Base-by-base conservation (phyloP, 257 asterid genomes). In the Handroanthus guayacan region DNA sequence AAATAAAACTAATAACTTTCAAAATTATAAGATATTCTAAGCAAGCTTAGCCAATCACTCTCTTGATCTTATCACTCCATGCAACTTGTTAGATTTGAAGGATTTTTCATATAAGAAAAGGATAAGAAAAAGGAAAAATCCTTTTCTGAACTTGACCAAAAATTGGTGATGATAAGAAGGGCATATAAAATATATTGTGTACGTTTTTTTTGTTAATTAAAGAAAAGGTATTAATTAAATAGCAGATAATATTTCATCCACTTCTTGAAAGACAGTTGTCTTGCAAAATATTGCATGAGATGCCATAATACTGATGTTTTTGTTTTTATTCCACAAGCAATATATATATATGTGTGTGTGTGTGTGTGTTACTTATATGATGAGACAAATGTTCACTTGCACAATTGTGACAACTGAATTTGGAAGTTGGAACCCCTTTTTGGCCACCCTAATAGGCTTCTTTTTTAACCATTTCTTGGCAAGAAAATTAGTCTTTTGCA, bases 301-400 rank as follows among this genome's bases (percentile, higher is more conserved):
- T 79, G 83, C 81, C 80, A 67, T 72, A 71, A 85, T 50, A 86
- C 73, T 73, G 86, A 83, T 81, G 80, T 82, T 86, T 52, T 78
- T 71, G 80, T 79, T 48, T 50, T 44, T 50, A 75, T 80, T 65
- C 9, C 57, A 76, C 69, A 44, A 75, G 60, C 87, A 54, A 67
- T 63, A 61, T 20, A 2, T 16, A 38, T 34, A 41, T 10, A 62
- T 9, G 64, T 38, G n/a, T 17, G 16, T 58, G 13, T 25, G 2
- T 4, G 16, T 57, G 6, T 64, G 13, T 58, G 47, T 66, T 76
- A 48, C 75, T 81, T 71, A 41, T 38, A 16, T 67, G 78, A 83
- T 6, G 45, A 68, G 80, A 69, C 76, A 77, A 72, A 47, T 43
- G 45, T 52, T 75, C 62, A 37, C 62, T 76, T 65, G 47, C 73